Base-by-base conservation (phyloP, 139 green algal species). In the Penium margaritaceum region DNA sequence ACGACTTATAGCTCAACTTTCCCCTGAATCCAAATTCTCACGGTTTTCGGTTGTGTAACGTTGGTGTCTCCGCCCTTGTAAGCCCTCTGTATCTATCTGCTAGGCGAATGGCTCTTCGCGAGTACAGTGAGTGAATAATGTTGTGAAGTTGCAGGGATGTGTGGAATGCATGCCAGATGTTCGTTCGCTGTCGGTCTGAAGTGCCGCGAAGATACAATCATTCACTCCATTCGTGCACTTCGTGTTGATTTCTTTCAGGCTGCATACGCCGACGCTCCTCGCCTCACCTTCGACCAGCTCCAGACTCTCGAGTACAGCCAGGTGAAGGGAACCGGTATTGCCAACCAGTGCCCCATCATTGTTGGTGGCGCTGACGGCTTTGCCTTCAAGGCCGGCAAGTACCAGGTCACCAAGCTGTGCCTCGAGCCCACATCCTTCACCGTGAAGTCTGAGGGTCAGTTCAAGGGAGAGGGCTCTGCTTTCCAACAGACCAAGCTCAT, bases 291-390 rank as follows among this genome's bases (percentile, higher is more conserved):
- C 78, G 94, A 98, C 63, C 84, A 98, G 86, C 83, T 97, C 32
- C 90, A 97, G 79, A 86, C 87, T 67, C 87, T 96, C 79, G 96
- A 94, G 71, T 99, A 99, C 87, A 81, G 95, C 41, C 91, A 99
- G 85, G 91, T 99, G 39, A 99, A 99, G 90, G 94, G 94, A 65
- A 91, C 85, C 19, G 94, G 94, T 73, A 80, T 96, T 62, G 94
- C 94, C 83, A 99, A 99, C 92, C 97, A 95, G 63, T 99, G 94
- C 94, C 89, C 94, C 29, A 88, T 95, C 19, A 81, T 98, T 39
- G 68, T 9, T 79, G 74, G 68, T 15, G 63, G 71, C 35, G 62
- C 27, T 41, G 71, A 78, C 37, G 71, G 71, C 63, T 76, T 78
- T 27, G 32, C 24, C 29, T 44, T 78, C 29, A 68, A 63, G 43